Evolutionary conservation across 2,329 filamentous ascomycete species (phyloP).

Genomic region (Setomelanomma holmii): DNA sequence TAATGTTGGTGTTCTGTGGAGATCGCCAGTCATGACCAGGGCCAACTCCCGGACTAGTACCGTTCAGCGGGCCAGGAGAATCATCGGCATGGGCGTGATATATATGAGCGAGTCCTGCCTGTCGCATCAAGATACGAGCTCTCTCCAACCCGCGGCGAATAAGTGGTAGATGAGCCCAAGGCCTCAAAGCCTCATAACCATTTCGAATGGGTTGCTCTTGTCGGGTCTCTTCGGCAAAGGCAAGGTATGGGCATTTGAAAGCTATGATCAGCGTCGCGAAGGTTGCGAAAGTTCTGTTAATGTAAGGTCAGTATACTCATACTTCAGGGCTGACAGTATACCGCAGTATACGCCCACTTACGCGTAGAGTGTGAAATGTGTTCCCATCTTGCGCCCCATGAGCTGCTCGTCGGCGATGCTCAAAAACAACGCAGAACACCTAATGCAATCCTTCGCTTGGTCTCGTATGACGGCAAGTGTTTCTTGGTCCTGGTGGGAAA

Average conservation of each 20-base stretch:
- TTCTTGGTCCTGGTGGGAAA: conserved; percentile 15
- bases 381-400: conserved; percentile 32
- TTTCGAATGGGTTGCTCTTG: conserved; percentile 32
- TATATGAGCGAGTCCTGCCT: conserved; percentile 20
- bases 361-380: conserved; percentile 30
- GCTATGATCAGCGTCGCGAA: conserved; percentile 29
- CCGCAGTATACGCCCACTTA: conserved; percentile 7
- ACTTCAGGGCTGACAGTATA: too few species aligned
- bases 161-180: conserved; percentile 31
- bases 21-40: conserved; percentile 9
- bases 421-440: conserved; percentile 22
- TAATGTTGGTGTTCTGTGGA: conserved; percentile 1
- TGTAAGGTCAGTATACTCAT: neutral
- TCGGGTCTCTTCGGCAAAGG: conserved; percentile 28
- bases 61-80: conserved; percentile 2
- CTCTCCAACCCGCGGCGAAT: conserved; percentile 28
- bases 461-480: conserved; percentile 22
- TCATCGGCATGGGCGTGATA: conserved; percentile 15
- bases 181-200: conserved; percentile 26
- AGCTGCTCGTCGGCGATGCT: conserved; percentile 33
- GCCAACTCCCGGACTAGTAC: conserved; percentile 7
- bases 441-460: conserved; percentile 25
- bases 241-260: conserved; percentile 22
- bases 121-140: conserved; percentile 27
- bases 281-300: conserved; percentile 23